phyloP scores from a whole-genome alignment of 371 early-diverging fungal genomes.

The Apophysomyces ossiformis region DNA sequence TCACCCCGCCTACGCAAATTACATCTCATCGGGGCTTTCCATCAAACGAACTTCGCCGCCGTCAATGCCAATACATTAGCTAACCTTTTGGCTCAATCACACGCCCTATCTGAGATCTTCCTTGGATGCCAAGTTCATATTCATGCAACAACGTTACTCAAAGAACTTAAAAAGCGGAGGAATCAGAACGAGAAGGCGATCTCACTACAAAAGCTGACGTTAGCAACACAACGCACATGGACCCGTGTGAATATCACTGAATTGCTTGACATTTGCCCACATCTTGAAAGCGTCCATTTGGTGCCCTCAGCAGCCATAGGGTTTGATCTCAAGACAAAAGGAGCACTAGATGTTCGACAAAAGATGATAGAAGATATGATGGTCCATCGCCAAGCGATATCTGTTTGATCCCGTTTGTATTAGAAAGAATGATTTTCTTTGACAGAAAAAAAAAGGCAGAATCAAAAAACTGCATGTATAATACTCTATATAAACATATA shows the following conservation, averaged over 20 bases:
- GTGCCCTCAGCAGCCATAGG: conserved; percentile 31
- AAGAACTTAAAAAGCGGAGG: conserved; percentile 19
- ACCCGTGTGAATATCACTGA: conserved; percentile 31
- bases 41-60: conserved; percentile 29
- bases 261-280: conserved; percentile 33
- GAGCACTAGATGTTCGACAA: not conserved
- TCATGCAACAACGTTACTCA: conserved; percentile 36
- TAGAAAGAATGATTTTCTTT: not conserved
- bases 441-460: not conserved
- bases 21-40: conserved; percentile 22
- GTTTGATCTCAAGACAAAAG: conserved; percentile 13
- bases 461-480: not conserved
- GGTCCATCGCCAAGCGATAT: not conserved
- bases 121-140: conserved; percentile 35
- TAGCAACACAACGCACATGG: conserved; percentile 44
- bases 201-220: conserved; percentile 26
- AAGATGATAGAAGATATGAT: not conserved
- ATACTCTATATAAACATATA: too few relatives aligned
- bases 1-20: conserved; percentile 20
- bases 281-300: conserved; percentile 29
- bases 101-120: conserved; percentile 23
- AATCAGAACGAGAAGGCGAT: not conserved
- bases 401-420: not conserved
- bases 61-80: conserved; percentile 34
- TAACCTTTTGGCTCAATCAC: conserved; percentile 28